These are phyloP conservation scores for Pythium aristosporum DNA, from an alignment of 352 stramenopile species.

Conservation along the genomic window DNA sequence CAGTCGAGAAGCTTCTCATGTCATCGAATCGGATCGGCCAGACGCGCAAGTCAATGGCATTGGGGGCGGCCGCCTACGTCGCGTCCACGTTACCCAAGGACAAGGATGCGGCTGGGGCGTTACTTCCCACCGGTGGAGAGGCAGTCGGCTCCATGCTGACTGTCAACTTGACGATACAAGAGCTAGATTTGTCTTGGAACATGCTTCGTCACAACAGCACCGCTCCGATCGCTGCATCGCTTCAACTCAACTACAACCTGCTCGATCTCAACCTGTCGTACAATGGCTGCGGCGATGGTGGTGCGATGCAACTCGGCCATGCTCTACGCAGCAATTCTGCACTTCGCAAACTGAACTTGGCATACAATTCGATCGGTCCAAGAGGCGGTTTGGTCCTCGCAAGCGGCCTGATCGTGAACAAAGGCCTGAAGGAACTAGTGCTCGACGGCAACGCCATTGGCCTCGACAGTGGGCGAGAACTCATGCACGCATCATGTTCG, in stretches of 20 bases:
- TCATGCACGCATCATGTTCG: slow-evolving; percentile 57
- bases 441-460: slow-evolving; percentile 66
- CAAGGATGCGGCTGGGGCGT: slow-evolving; percentile 38
- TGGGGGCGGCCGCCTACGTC: slow-evolving; percentile 7
- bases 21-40: slow-evolving; percentile 77
- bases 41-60: slow-evolving; percentile 26
- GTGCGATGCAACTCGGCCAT: slow-evolving; percentile 56
- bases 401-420: slow-evolving; percentile 52
- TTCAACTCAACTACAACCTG: slow-evolving; percentile 67
- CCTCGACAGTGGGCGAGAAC: slow-evolving; percentile 46
- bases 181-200: slow-evolving; percentile 88
- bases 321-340: slow-evolving; percentile 49
- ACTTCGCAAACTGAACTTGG: slow-evolving; percentile 44
- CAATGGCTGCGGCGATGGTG: slow-evolving; percentile 59
- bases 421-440: slow-evolving; percentile 41
- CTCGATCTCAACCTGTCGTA: slow-evolving; percentile 62
- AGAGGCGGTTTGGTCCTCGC: slow-evolving; percentile 56
- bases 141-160: slow-evolving; percentile 78
- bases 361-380: slow-evolving; percentile 63
- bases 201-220: slow-evolving; percentile 45
- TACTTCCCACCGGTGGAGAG: slow-evolving; percentile 58
- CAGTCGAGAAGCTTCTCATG: slow-evolving; percentile 57
- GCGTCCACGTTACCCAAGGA: slow-evolving; percentile 16
- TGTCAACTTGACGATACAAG: slow-evolving; percentile 67
- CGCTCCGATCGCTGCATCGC: slow-evolving; percentile 43